Base-by-base conservation (phyloP, 441 rosid genomes). In the Omphalea diandra region DNA sequence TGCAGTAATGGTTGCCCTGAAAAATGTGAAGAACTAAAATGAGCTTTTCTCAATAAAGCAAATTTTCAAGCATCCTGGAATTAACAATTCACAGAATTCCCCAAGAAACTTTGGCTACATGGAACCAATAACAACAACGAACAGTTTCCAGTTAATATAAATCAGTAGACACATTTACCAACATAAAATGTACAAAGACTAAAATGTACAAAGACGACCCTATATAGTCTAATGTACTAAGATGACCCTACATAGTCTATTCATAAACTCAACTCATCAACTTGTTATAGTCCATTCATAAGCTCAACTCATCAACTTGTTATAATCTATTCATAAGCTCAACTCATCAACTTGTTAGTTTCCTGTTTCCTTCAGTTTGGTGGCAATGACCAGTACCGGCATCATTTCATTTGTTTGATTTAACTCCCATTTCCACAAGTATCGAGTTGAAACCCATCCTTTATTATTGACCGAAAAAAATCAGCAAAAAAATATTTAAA, bases 1-100 rank as follows among this genome's bases (percentile, higher is more conserved):
- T 73, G 78, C 32, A 78, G 72, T 60, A 76, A 65, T 1, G 83
- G 74, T 68, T 70, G 77, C 57, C 89, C 94, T 85, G 83, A 62
- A 70, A 71, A 38, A 26, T 1, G 57, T n/a, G n/a, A n/a, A 65
- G n/a, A 52, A 60, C 15, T 35, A 3, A 49, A 44, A 33, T 75
- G 41, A 76, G 67, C 57, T 70, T 55, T 53, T 46, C 22, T 32
- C 24, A 53, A 33, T 7, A 6, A 64, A 57, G 29, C 31, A n/a
- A 35, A 33, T 55, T 52, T n/a, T 46, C 6, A 20, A 27, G 17
- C 58, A 67, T 15, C 29, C 31, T 55, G 38, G 20, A 33, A 46
- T 31, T 33, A 18, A 69, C 57, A 38, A 29, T n/a, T 15, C 11
- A 57, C 3, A 53, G 38, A 12, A 2, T 9, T 40, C n/a, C 7